These are phyloP conservation scores for Wilhelminamyces savonicus DNA, from an alignment of 805 yeast genomes.

Conservation along the genomic window DNA sequence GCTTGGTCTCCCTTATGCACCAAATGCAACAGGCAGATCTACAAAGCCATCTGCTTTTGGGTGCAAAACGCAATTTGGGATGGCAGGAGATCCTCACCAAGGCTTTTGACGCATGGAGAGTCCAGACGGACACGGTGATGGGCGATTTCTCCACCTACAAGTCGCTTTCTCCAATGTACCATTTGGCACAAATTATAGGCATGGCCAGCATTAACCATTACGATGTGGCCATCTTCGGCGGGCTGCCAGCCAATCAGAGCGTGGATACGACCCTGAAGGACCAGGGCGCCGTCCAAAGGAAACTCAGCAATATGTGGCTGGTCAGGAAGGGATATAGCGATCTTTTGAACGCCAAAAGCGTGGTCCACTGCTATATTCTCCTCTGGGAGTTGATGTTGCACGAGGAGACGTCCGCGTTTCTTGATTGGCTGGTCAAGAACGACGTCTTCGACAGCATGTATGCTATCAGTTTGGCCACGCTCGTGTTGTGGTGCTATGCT, in stretches of 20 bases:
- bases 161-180: slow-evolving; percentile 45
- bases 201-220: slow-evolving; percentile 62
- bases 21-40: slow-evolving; percentile 70
- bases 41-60: slow-evolving; percentile 45
- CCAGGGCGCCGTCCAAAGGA: slow-evolving; percentile 24
- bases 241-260: slow-evolving; percentile 65
- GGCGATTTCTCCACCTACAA: background rate
- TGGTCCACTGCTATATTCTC: slow-evolving; percentile 33
- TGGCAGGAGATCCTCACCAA: slow-evolving; percentile 71
- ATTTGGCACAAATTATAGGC: slow-evolving; percentile 62
- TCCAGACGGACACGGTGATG: no score
- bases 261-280: slow-evolving; percentile 33
- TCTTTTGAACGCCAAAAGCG: slow-evolving; percentile 25
- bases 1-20: slow-evolving; percentile 58
- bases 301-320: slow-evolving; percentile 28
- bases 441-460: slow-evolving; percentile 33
- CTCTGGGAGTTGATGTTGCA: slow-evolving; percentile 33
- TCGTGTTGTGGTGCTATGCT: slow-evolving; percentile 36
- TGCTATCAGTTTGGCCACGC: slow-evolving; percentile 30
- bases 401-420: slow-evolving; percentile 5
- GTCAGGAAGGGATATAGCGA: slow-evolving; percentile 36
- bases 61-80: slow-evolving; percentile 21
- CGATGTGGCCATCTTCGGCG: slow-evolving; percentile 74
- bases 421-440: slow-evolving; percentile 26
- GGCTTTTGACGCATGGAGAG: slow-evolving; percentile 67